These are phyloP conservation scores for Hepatocystis sp. DNA, from an alignment of 169 alveolate genomes.

Conservation along the genomic window DNA sequence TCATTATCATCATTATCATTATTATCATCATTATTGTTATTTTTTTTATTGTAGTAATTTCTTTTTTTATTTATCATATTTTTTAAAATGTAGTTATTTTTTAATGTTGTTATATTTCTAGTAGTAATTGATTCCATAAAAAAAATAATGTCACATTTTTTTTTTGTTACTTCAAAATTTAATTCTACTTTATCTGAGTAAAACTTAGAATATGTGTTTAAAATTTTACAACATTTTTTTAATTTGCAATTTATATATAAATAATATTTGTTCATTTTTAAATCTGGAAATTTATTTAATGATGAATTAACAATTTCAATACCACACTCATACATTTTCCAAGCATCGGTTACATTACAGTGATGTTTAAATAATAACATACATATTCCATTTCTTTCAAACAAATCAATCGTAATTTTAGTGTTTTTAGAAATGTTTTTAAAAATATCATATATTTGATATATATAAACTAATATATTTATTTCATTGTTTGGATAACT, in stretches of 20 bases:
- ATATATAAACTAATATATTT: conserved; percentile 60
- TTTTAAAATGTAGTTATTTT: conserved; percentile 64
- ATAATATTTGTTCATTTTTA: conserved; percentile 58
- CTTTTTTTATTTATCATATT: conserved; percentile 27
- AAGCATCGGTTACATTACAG: conserved; percentile 70
- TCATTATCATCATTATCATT: background rate
- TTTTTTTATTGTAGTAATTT: too few relatives aligned
- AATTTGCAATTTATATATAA: conserved; percentile 51
- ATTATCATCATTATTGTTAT: too few relatives aligned
- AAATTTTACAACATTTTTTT: conserved; percentile 70
- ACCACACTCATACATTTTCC: conserved; percentile 68
- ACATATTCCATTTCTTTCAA: conserved; percentile 72
- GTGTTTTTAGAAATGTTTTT: conserved; percentile 66
- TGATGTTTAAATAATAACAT: conserved; percentile 58
- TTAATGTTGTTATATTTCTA: conserved; percentile 37
- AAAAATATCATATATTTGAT: conserved; percentile 69
- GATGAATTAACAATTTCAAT: conserved; percentile 58
- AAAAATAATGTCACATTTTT: conserved; percentile 54
- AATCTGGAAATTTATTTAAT: conserved; percentile 41
- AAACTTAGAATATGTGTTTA: conserved; percentile 62
- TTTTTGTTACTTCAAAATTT: conserved; percentile 26
- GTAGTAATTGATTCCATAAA: conserved; percentile 54
- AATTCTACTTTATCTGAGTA: conserved; percentile 41
- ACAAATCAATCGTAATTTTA: conserved; percentile 69
- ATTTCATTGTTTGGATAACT: conserved; percentile 47